Conservation (phyloP, 2,329 filamentous ascomycete species). For the Huntiella decipiens region DNA sequence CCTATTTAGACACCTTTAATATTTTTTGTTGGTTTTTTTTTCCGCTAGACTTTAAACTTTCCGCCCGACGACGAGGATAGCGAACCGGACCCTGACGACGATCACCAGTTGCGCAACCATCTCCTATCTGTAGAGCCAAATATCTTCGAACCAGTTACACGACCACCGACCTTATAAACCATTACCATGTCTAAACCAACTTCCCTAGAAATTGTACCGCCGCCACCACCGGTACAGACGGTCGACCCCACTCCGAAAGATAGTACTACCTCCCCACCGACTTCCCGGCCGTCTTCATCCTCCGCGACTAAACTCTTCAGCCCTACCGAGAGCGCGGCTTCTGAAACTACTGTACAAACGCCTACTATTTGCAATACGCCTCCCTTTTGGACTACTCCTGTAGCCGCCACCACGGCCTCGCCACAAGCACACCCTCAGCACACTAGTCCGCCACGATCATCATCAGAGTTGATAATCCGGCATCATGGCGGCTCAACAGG, state of each 20-base stretch:
- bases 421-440: not conserved
- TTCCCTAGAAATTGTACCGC: conserved; percentile 6
- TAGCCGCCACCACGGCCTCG: not conserved
- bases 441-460: not conserved
- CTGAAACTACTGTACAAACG: conserved; percentile 5
- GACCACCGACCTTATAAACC: not conserved
- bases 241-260: not conserved
- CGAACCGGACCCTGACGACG: too few relatives aligned
- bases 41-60: not conserved
- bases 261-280: not conserved
- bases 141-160: too few relatives aligned
- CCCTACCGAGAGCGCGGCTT: conserved; percentile 6
- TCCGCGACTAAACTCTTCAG: conserved; percentile 4
- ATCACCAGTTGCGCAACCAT: too few relatives aligned
- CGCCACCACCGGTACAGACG: conserved; percentile 3
- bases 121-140: too few relatives aligned
- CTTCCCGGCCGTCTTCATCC: conserved; percentile 1
- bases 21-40: not conserved
- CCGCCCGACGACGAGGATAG: not conserved
- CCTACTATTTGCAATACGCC: conserved; percentile 7
- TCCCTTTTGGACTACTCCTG: conserved; percentile 8
- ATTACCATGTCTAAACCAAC: conserved; percentile 4
- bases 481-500: not conserved
- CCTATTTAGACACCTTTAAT: conserved; percentile 4
- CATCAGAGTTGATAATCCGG: not conserved